These are phyloP conservation scores for Mycosphaerelloides madeirae DNA, from an alignment of 2,329 filamentous ascomycete species.

Conservation along the genomic window DNA sequence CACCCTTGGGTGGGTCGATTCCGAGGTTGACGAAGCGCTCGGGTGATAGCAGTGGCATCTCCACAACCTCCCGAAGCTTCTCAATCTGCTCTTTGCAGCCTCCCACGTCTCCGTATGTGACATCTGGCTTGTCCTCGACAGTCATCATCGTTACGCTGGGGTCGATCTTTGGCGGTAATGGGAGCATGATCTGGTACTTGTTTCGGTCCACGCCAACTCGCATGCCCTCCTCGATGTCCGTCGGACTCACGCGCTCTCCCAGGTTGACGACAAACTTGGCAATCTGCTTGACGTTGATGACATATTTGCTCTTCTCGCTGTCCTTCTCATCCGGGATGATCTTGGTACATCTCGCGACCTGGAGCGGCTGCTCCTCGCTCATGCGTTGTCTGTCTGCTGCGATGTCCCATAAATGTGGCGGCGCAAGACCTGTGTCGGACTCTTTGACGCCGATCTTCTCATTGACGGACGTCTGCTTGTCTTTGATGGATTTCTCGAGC, in stretches of 20 bases:
- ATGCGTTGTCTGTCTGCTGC: conserved; percentile 97
- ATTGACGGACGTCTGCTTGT: conserved; percentile 95
- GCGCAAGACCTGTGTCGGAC: conserved; percentile 96
- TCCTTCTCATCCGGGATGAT: conserved; percentile 98
- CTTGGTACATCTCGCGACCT: conserved; percentile 97
- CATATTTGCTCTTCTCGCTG: conserved; percentile 97
- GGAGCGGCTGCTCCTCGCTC: conserved; percentile 94
- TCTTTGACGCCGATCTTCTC: conserved; percentile 93
- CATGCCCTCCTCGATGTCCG: conserved; percentile 99
- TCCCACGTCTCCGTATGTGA: conserved; percentile 97
- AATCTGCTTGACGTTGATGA: conserved; percentile 99
- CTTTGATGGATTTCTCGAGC: conserved; percentile 98
- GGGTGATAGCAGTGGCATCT: conserved; percentile 94
- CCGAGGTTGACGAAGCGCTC: conserved; percentile 98
- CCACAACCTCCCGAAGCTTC: conserved; percentile 96
- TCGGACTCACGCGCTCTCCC: conserved; percentile 92
- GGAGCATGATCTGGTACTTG: conserved; percentile 98
- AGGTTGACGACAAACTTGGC: conserved; percentile 99
- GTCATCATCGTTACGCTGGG: conserved; percentile 99
- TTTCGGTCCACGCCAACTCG: conserved; percentile 94
- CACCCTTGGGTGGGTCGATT: conserved; percentile 97
- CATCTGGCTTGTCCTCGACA: conserved; percentile 98
- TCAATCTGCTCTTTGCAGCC: conserved; percentile 99
- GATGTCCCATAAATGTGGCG: conserved; percentile 97
- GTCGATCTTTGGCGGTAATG: conserved; percentile 95